Base-by-base conservation (phyloP, 2,329 filamentous ascomycete genomes). In the Penicillium sp. region DNA sequence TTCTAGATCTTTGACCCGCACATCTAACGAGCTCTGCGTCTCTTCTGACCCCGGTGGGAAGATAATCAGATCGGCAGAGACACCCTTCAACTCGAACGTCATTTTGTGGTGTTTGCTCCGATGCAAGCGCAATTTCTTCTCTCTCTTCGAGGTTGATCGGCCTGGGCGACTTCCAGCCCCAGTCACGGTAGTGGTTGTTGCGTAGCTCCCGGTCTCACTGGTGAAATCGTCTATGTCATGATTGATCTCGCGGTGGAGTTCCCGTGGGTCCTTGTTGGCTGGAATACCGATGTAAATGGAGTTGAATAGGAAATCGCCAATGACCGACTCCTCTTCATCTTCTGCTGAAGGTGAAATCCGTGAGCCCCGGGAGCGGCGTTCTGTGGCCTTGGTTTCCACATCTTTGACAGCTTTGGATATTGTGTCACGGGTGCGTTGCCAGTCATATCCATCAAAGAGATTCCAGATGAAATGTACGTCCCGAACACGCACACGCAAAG, bases 401-500 rank as follows among this genome's bases (percentile, higher is more conserved):
- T 96, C 88, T 58, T 94, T 86, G 2, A 99, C 92, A 7, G 91
- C 92, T 70, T 93, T 90, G 23, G 87, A 87, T 56, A 99, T 96
- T 4, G 89, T 86, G 61, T 94, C 89, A 43, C 93, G 85, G 0
- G 96, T 99, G 43, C 86, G 84, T 65, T 88, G 85, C 96, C 96
- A 99, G 75, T 99, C 96, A 71, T 96, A 99, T 1, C 94, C 94
- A 78, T 99, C 94, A 73, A 94, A 97, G 1, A 99, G 79, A 69
- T 99, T 96, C 94, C 94, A 99, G 59, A 97, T 97, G 51, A 97
- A 79, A 71, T 97, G 91, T 6, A 96, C 88, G 69, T 97, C 91
- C 27, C 90, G 87, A 17, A 97, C 83, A 6, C 86, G 86, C 3
- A 97, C 81, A 62, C 86, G 87, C 15, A 99, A 77, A 6, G 93